phyloP scores from a whole-genome alignment of 768 basidiomycete species.

The Tubosaeta sp. region DNA sequence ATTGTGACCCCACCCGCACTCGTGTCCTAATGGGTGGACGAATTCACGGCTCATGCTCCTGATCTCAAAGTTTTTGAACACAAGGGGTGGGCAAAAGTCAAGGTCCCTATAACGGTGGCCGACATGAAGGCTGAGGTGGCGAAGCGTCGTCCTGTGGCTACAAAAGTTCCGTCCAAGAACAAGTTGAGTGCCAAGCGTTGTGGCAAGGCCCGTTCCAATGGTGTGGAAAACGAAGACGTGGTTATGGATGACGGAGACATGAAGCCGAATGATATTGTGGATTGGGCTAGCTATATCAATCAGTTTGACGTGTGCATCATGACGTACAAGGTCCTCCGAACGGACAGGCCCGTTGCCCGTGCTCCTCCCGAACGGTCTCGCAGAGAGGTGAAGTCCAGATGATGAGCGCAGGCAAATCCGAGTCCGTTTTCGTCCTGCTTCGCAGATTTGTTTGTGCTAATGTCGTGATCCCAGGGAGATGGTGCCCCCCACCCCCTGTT shows the following conservation, averaged over 20 bases:
- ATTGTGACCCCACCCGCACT: conserved; percentile 82
- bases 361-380: conserved; percentile 63
- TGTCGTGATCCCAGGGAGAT: conserved; percentile 58
- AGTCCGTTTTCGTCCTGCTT: conserved; percentile 44
- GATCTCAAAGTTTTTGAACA: conserved; percentile 74
- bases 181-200: conserved; percentile 4
- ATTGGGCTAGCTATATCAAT: conserved; percentile 65
- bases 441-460: conserved; percentile 3
- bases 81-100: conserved; percentile 72
- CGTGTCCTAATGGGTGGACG: conserved; percentile 81
- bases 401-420: conserved; percentile 75
- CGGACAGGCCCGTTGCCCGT: conserved; percentile 72
- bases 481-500: conserved; percentile 82
- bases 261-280: conserved; percentile 27
- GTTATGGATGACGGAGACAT: conserved; percentile 5
- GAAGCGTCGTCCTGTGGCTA: conserved; percentile 24
- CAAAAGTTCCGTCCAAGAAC: neutral
- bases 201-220: conserved; percentile 10
- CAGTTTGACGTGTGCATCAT: conserved; percentile 77
- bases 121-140: conserved; percentile 37
- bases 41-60: conserved; percentile 72
- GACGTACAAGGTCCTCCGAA: conserved; percentile 65
- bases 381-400: conserved; percentile 86
- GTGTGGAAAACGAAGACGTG: conserved; percentile 16
- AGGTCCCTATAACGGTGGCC: conserved; percentile 46